Conservation (phyloP, 106 monocot species). For the Platanthera guangdongensis region DNA sequence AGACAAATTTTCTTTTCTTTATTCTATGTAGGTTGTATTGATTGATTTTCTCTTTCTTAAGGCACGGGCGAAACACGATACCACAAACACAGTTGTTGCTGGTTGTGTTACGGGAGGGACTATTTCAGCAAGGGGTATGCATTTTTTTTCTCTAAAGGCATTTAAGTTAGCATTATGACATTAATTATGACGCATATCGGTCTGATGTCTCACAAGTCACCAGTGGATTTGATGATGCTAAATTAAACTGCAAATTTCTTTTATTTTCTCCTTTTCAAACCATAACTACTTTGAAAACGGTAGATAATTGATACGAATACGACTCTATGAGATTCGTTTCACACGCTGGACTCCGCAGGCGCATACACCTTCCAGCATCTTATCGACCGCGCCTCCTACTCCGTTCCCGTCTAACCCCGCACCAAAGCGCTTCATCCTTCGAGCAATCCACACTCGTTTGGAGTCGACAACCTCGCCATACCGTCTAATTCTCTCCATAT, state of each 20-base stretch:
- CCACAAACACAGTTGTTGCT: conserved; percentile 89
- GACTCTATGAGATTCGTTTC: too few species aligned
- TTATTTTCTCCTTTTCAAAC: not conserved
- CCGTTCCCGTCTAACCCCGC: too few species aligned
- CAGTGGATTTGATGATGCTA: not conserved
- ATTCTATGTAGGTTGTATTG: not conserved
- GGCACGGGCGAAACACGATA: conserved; percentile 93
- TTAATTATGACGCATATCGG: not conserved
- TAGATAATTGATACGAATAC: not conserved
- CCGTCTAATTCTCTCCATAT: too few species aligned
- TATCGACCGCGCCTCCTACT: too few species aligned
- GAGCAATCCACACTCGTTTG: too few species aligned
- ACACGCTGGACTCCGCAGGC: too few species aligned
- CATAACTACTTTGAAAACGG: not conserved
- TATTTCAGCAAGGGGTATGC: conserved; percentile 77
- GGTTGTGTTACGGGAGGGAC: conserved; percentile 93
- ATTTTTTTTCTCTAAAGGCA: conserved; percentile 7
- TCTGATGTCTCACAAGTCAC: not conserved
- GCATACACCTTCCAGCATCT: too few species aligned
- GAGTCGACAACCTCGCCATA: too few species aligned
- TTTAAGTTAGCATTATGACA: not conserved
- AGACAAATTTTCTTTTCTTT: not conserved
- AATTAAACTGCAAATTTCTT: not conserved
- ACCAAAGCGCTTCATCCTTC: too few species aligned
- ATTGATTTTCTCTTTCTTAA: conserved; percentile 13